Conservation (phyloP, 2,329 filamentous ascomycete genomes). For the Trichophyton equinum region DNA sequence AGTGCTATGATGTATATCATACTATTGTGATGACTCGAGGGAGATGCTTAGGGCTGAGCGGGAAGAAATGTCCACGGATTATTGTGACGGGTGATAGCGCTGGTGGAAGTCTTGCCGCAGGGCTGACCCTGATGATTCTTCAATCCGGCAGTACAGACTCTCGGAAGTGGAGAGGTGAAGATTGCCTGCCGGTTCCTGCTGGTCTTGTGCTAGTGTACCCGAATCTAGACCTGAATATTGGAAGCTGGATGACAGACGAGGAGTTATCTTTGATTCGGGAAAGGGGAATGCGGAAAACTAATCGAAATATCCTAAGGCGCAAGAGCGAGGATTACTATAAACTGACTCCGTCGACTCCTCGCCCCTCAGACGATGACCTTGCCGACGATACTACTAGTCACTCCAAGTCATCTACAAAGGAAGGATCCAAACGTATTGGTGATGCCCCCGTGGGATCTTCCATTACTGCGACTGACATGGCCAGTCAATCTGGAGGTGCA, state of each 20-base stretch:
- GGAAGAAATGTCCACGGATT: slow-evolving; percentile 51
- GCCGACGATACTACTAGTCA: slow-evolving; percentile 30
- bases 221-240: slow-evolving; percentile 89
- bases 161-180: slow-evolving; percentile 44
- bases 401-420: slow-evolving; percentile 4
- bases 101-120: slow-evolving; percentile 67
- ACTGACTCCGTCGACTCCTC: slow-evolving; percentile 66
- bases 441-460: slow-evolving; percentile 9
- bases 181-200: slow-evolving; percentile 58
- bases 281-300: slow-evolving; percentile 62
- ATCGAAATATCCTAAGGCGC: slow-evolving; percentile 61
- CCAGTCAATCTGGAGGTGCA: slow-evolving; percentile 21
- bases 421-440: background rate
- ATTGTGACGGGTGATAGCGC: slow-evolving; percentile 70
- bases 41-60: slow-evolving; percentile 61
- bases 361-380: slow-evolving; percentile 64
- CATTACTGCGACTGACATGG: slow-evolving; percentile 14
- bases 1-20: slow-evolving; percentile 77
- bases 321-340: slow-evolving; percentile 85
- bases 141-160: slow-evolving; percentile 53
- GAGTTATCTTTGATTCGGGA: slow-evolving; percentile 92
- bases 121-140: slow-evolving; percentile 77
- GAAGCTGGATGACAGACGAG: slow-evolving; percentile 98
- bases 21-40: slow-evolving; percentile 60
- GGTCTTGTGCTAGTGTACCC: slow-evolving; percentile 82